These are phyloP conservation scores for Blastomyces parvus DNA, from an alignment of 2,329 filamentous ascomycete genomes.

Conservation along the genomic window DNA sequence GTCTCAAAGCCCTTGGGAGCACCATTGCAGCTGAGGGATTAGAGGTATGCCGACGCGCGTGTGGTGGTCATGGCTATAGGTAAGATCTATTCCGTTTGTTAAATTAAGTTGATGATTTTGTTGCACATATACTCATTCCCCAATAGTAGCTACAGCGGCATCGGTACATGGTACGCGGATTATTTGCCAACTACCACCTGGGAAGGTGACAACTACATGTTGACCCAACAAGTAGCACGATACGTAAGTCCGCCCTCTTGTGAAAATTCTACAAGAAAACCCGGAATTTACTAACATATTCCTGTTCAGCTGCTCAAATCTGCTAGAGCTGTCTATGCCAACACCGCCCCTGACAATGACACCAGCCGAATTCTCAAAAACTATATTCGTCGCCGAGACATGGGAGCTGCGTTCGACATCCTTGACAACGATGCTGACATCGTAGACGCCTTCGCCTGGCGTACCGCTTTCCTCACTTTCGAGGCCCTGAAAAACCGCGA, in stretches of 20 bases:
- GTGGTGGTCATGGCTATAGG: conserved; percentile 60
- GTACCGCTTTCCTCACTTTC: conserved; percentile 63
- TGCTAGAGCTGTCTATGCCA: conserved; percentile 58
- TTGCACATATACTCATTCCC: conserved; percentile 4
- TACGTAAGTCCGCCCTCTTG: conserved; percentile 42
- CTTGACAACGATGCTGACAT: conserved; percentile 61
- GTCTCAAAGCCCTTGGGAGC: conserved; percentile 63
- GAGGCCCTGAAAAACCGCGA: conserved; percentile 66
- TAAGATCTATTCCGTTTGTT: background rate
- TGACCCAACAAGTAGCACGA: conserved; percentile 67
- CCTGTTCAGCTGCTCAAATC: conserved; percentile 55
- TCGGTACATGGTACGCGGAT: conserved; percentile 64
- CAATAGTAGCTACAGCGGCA: conserved; percentile 62
- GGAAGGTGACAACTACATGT: conserved; percentile 77
- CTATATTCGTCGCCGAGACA: conserved; percentile 57
- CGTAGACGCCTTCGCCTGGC: conserved; percentile 66
- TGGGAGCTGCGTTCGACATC: conserved; percentile 63
- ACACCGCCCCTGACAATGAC: conserved; percentile 56
- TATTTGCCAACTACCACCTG: conserved; percentile 63
- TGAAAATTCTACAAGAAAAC: background rate
- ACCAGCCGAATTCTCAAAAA: conserved; percentile 56
- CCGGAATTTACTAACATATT: background rate
- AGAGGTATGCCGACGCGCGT: conserved; percentile 64
- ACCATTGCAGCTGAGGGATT: conserved; percentile 65
- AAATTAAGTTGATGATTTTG: background rate